Conservation (phyloP, 176 grass and related monocot genomes). For the Thalia dealbata region DNA sequence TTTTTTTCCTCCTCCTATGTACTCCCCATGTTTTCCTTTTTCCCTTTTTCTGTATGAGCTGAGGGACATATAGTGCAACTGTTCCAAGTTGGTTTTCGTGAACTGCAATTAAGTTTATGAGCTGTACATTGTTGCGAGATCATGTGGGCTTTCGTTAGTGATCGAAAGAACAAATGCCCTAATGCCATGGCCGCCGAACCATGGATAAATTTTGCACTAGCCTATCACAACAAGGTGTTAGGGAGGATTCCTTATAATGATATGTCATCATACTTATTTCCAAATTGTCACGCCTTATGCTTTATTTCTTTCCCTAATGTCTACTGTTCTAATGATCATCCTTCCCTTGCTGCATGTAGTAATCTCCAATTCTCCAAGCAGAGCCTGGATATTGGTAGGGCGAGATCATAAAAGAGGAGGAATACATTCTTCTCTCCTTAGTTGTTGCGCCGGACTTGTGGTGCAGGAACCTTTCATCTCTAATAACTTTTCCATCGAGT, state of each 20-base stretch:
- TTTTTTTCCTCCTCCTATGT: neutral
- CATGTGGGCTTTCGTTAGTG: neutral
- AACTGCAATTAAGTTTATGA: neutral
- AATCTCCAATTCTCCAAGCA: too few species aligned
- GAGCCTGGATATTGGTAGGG: too few species aligned
- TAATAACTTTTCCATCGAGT: too few species aligned
- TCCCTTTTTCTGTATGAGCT: neutral
- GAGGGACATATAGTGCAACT: neutral
- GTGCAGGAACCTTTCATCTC: too few species aligned
- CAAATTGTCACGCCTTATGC: neutral
- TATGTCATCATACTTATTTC: neutral
- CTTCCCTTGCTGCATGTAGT: too few species aligned
- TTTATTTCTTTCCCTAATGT: too few species aligned
- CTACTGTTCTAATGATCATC: too few species aligned
- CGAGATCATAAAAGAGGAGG: too few species aligned
- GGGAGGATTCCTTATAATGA: neutral
- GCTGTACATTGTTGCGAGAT: slow-evolving; percentile 2
- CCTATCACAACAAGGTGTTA: neutral
- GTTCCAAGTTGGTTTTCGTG: neutral
- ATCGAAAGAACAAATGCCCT: neutral
- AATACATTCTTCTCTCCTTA: too few species aligned
- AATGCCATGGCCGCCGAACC: neutral
- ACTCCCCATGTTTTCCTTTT: neutral
- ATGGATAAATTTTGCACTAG: neutral
- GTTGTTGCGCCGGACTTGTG: too few species aligned